Percentiles rank a stretch among this genome's conserved stretches.
phyloP scores from a whole-genome alignment of 176 grass and related monocot species.

The Poa annua region DNA sequence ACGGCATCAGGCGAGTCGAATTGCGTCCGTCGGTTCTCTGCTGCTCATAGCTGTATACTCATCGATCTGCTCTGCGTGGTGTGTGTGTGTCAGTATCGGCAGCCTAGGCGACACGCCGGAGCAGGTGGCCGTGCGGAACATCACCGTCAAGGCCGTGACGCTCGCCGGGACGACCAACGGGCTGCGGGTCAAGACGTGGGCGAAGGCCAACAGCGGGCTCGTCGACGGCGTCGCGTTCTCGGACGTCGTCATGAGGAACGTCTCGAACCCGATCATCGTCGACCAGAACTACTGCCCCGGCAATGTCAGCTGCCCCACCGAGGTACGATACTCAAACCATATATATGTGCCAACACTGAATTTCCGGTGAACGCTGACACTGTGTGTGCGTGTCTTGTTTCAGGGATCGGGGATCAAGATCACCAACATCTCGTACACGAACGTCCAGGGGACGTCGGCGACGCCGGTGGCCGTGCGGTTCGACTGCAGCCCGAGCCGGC shows the following conservation, averaged over 20 bases:
- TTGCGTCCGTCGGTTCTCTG: not conserved
- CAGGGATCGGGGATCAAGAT: slow-evolving; percentile 65
- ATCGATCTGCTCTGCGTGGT: not conserved
- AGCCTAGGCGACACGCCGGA: slow-evolving; percentile 42
- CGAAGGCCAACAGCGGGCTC: slow-evolving; percentile 40
- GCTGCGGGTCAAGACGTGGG: slow-evolving; percentile 68
- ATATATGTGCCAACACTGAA: not conserved
- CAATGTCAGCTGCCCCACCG: slow-evolving; percentile 19
- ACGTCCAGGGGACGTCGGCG: slow-evolving; percentile 53
- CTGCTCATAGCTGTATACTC: not conserved
- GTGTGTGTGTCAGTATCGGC: slow-evolving; percentile 49
- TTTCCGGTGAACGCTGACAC: not conserved
- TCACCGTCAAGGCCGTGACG: slow-evolving; percentile 43
- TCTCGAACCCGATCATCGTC: slow-evolving; percentile 56
- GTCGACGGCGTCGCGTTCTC: slow-evolving; percentile 45
- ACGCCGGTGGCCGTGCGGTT: slow-evolving; percentile 55
- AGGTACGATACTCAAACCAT: not conserved
- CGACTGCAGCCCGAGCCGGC: slow-evolving; percentile 60
- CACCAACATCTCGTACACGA: slow-evolving; percentile 36
- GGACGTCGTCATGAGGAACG: slow-evolving; percentile 49
- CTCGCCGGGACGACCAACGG: slow-evolving; percentile 53
- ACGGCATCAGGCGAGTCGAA: slow-evolving; percentile 55
- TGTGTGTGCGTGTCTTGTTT: not conserved
- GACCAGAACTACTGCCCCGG: slow-evolving; percentile 37
- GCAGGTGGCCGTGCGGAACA: slow-evolving; percentile 52